Evolutionary conservation across 139 green algal species (phyloP).

Genomic region (Pycnococcus provasolii): DNA sequence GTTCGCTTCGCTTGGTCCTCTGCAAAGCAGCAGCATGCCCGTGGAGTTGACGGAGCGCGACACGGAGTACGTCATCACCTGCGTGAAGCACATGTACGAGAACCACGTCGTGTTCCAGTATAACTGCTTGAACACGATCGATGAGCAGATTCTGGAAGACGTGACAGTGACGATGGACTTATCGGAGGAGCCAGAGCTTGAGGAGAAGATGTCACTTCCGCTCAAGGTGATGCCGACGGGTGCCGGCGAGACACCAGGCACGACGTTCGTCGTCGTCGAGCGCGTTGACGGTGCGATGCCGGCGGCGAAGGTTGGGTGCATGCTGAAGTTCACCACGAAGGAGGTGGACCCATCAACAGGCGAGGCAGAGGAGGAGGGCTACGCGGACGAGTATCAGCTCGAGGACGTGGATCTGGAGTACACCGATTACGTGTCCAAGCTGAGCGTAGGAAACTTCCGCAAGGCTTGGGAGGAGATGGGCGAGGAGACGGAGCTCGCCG

Average conservation of each 20-base stretch:
- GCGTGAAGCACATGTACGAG: conserved; percentile 83
- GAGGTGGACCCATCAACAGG: conserved; percentile 90
- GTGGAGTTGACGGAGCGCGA: conserved; percentile 40
- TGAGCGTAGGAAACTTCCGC: conserved; percentile 70
- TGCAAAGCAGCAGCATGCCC: conserved; percentile 70
- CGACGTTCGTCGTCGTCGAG: conserved; percentile 67
- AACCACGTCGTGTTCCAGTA: conserved; percentile 86
- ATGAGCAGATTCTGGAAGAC: conserved; percentile 85
- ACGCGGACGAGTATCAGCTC: conserved; percentile 91
- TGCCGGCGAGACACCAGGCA: conserved; percentile 33
- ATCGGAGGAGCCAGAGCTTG: conserved; percentile 57
- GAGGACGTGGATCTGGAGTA: conserved; percentile 27
- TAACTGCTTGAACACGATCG: conserved; percentile 93
- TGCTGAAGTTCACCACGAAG: conserved; percentile 89
- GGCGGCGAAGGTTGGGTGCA: conserved; percentile 55
- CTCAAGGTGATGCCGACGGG: conserved; percentile 70
- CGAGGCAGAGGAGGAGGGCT: conserved; percentile 50
- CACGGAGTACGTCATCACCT: conserved; percentile 55
- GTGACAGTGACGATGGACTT: conserved; percentile 83
- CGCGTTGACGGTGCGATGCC: conserved; percentile 41
- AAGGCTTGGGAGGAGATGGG: conserved; percentile 69
- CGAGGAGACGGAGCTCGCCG: conserved; percentile 55
- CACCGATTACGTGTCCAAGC: conserved; percentile 74
- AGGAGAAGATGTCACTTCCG: conserved; percentile 65
- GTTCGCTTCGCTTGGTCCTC: conserved; percentile 56